phyloP scores from a whole-genome alignment of 2,329 filamentous ascomycete genomes.

The Cladophialophora exuberans region DNA sequence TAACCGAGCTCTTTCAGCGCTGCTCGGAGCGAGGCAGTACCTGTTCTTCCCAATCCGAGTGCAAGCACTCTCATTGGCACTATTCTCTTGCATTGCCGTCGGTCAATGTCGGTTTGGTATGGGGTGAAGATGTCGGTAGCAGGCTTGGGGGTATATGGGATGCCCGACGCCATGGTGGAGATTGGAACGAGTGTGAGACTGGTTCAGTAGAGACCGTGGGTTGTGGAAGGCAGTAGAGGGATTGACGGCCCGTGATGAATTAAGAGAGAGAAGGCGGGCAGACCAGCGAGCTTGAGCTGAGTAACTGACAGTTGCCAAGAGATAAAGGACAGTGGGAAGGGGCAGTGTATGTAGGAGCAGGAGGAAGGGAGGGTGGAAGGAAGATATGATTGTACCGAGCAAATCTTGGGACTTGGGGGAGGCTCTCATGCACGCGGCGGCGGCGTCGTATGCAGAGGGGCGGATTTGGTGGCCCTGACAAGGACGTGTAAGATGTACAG shows the following conservation, averaged over 20 bases:
- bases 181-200: constrained; percentile 3
- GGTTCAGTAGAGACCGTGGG: neutral
- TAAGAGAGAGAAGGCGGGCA: neutral
- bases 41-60: constrained; percentile 70
- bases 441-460: constrained; percentile 13
- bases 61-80: constrained; percentile 75
- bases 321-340: constrained; percentile 11
- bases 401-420: constrained; percentile 19
- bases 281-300: neutral
- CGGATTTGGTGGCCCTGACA: neutral
- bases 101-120: constrained; percentile 68
- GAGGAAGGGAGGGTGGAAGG: constrained; percentile 13
- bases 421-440: constrained; percentile 20
- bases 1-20: constrained; percentile 70
- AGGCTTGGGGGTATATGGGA: constrained; percentile 43
- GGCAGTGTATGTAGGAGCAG: neutral
- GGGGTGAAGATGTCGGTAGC: constrained; percentile 57
- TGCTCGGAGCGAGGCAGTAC: constrained; percentile 69
- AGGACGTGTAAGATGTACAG: neutral
- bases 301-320: constrained; percentile 10
- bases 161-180: constrained; percentile 33
- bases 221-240: too few species aligned
- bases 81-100: constrained; percentile 64
- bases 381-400: constrained; percentile 14
- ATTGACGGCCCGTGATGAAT: neutral